Percentiles rank a stretch among this genome's conserved stretches.
Conservation (phyloP, 495 filamentous ascomycete genomes). For the Massariosphaeria phaeospora region DNA sequence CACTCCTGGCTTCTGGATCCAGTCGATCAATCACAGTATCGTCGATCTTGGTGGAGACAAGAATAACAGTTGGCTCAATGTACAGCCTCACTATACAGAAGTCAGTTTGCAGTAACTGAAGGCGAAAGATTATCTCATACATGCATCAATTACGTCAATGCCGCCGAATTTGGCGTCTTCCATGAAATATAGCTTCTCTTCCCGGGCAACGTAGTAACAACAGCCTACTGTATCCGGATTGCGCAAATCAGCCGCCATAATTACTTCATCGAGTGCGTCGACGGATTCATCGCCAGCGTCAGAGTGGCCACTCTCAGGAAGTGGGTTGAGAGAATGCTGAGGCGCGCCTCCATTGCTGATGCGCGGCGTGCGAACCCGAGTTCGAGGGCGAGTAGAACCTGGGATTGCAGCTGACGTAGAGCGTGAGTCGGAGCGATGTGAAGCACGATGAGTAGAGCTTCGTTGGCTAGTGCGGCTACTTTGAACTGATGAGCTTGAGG, state of each 20-base stretch:
- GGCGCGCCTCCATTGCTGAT: neutral
- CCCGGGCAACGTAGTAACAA: slow-evolving; percentile 72
- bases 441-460: neutral
- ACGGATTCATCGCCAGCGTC: neutral
- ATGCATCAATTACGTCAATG: slow-evolving; percentile 63
- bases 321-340: neutral
- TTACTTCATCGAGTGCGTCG: slow-evolving; percentile 67
- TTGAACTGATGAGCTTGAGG: neutral
- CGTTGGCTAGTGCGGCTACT: neutral
- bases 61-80: slow-evolving; percentile 72
- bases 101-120: neutral
- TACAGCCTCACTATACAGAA: slow-evolving; percentile 58
- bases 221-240: slow-evolving; percentile 74
- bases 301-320: neutral
- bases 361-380: neutral
- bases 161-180: slow-evolving; percentile 72
- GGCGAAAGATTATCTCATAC: slow-evolving; percentile 42
- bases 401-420: neutral
- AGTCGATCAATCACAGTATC: slow-evolving; percentile 45
- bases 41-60: slow-evolving; percentile 67
- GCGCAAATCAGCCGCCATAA: slow-evolving; percentile 78
- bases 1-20: slow-evolving; percentile 37
- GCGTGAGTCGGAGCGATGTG: neutral
- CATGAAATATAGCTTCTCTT: slow-evolving; percentile 72
- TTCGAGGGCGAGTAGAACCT: neutral